These are phyloP conservation scores for Mucor indicus DNA, from an alignment of 371 early-diverging fungal genomes.

Conservation along the genomic window DNA sequence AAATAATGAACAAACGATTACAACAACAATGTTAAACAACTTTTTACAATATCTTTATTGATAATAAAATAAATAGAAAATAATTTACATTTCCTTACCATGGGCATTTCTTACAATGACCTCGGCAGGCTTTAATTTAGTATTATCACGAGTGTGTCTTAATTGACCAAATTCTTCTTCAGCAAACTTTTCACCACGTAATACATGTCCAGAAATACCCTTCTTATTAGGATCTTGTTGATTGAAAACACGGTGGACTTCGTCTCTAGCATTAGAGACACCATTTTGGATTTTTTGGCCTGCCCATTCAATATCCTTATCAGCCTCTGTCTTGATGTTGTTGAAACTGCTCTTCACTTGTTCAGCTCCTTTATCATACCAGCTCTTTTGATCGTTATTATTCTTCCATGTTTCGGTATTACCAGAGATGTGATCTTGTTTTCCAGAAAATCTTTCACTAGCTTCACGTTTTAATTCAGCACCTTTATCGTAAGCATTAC, in stretches of 20 bases:
- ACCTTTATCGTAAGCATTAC: conserved; percentile 2
- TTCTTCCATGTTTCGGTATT: conserved; percentile 11
- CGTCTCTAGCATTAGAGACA: conserved; percentile 11
- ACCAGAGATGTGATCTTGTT: not conserved
- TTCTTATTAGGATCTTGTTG: not conserved
- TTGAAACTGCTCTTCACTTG: conserved; percentile 8
- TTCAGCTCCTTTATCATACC: conserved; percentile 14
- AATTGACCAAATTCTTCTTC: conserved; percentile 28
- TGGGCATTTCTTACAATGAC: conserved; percentile 21
- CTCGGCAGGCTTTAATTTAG: conserved; percentile 16
- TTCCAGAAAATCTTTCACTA: not conserved
- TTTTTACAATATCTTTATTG: too few relatives aligned
- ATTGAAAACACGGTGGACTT: conserved; percentile 9
- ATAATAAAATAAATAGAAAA: too few relatives aligned
- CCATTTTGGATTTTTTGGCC: conserved; percentile 12
- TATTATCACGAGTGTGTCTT: conserved; percentile 16
- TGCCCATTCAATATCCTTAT: conserved; percentile 16
- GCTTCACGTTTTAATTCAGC: conserved; percentile 6
- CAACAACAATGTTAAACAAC: too few relatives aligned
- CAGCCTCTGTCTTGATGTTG: conserved; percentile 5
- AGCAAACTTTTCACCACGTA: conserved; percentile 29
- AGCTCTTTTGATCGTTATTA: conserved; percentile 11
- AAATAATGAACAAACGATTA: too few relatives aligned
- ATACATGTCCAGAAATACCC: conserved; percentile 6
- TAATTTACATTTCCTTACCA: conserved; percentile 12